phyloP scores from a whole-genome alignment of 2,329 filamentous ascomycete species.

The Ophiocordyceps australis region DNA sequence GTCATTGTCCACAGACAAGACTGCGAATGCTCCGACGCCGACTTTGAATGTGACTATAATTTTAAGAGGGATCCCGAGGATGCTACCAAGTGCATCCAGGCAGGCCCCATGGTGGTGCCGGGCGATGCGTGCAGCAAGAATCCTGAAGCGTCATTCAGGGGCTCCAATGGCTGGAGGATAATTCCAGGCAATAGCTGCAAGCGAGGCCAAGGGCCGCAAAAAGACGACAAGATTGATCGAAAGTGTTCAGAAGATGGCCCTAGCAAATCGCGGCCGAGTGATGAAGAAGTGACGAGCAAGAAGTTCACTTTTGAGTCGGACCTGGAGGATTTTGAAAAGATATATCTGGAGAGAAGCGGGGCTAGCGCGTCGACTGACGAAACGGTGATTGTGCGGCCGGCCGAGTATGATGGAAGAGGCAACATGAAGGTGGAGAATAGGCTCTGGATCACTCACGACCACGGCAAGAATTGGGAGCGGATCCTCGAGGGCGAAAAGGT shows the following conservation, averaged over 20 bases:
- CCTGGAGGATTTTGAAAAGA: slow-evolving; percentile 30
- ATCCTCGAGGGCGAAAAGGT: slow-evolving; percentile 55
- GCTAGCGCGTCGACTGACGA: slow-evolving; percentile 50
- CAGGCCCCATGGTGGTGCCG: slow-evolving; percentile 44
- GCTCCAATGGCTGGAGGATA: slow-evolving; percentile 76
- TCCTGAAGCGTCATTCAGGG: slow-evolving; percentile 56
- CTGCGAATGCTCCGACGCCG: slow-evolving; percentile 66
- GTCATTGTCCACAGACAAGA: slow-evolving; percentile 48
- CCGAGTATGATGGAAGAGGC: slow-evolving; percentile 12
- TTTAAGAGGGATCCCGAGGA: slow-evolving; percentile 52
- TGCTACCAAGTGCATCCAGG: slow-evolving; percentile 48
- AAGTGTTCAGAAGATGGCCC: slow-evolving; percentile 49
- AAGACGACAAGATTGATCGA: slow-evolving; percentile 56
- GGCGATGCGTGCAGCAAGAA: slow-evolving; percentile 52
- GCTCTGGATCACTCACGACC: slow-evolving; percentile 63
- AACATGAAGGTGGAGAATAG: slow-evolving; percentile 24
- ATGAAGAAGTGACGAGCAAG: slow-evolving; percentile 46
- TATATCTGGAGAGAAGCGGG: slow-evolving; percentile 66
- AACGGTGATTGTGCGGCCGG: slow-evolving; percentile 40
- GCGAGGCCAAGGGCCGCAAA: slow-evolving; percentile 38
- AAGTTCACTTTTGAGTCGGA: slow-evolving; percentile 44
- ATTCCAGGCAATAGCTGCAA: slow-evolving; percentile 73
- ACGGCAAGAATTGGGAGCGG: slow-evolving; percentile 70
- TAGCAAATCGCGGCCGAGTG: slow-evolving; percentile 31
- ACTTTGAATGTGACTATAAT: slow-evolving; percentile 96